Evolutionary conservation across 345 rosid species (phyloP).

Genomic region (Salix purpurea): DNA sequence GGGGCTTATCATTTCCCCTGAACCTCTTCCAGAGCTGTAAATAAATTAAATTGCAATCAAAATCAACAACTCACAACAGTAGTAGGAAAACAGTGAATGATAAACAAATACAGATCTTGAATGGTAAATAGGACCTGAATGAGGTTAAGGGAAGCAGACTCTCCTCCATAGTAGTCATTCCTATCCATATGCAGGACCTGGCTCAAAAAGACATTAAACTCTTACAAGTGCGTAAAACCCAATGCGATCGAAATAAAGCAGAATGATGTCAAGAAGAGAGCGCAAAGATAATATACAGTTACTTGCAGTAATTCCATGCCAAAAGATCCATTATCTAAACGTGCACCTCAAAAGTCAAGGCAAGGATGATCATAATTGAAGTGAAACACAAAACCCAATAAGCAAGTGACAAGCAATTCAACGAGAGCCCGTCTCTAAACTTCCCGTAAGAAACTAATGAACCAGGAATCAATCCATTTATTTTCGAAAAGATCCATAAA

Average conservation of each 20-base stretch:
- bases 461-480: background rate
- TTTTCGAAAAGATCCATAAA: background rate
- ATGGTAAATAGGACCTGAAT: constrained; percentile 53
- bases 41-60: constrained; percentile 2
- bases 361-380: background rate
- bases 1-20: constrained; percentile 83
- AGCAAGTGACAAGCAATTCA: background rate
- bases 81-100: background rate
- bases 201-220: background rate
- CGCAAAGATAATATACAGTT: background rate
- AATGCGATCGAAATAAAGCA: background rate
- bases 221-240: background rate
- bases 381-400: background rate
- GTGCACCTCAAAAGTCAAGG: background rate
- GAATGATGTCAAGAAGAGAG: background rate
- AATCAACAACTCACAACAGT: background rate
- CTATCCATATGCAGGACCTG: constrained; percentile 99
- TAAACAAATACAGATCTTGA: background rate
- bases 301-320: background rate
- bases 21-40: constrained; percentile 94
- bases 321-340: constrained; percentile 1
- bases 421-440: background rate
- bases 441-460: background rate
- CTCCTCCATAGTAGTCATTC: constrained; percentile 96
- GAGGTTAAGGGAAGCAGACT: constrained; percentile 94